phyloP scores from a whole-genome alignment of 768 basidiomycete genomes.

The Mycena filopes region DNA sequence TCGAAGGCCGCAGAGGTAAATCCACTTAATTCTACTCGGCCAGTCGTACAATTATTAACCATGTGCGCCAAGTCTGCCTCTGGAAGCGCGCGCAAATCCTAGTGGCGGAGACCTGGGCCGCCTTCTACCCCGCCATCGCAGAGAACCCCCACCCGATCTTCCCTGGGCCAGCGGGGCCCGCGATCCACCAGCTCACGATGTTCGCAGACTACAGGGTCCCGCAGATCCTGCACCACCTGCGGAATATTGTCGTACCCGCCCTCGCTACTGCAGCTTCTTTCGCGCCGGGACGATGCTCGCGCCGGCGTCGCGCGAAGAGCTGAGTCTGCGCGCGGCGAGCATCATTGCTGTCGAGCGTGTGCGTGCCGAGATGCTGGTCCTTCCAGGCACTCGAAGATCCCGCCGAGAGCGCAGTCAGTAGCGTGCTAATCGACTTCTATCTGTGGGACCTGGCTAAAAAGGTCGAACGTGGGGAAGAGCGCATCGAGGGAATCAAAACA shows the following conservation, averaged over 20 bases:
- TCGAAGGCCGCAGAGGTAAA: conserved; percentile 69
- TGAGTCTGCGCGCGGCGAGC: conserved; percentile 84
- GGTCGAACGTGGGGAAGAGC: conserved; percentile 70
- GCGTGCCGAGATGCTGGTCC: conserved; percentile 60
- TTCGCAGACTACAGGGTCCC: conserved; percentile 95
- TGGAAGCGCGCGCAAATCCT: conserved; percentile 95
- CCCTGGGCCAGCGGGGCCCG: conserved; percentile 63
- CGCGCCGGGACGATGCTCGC: conserved; percentile 54
- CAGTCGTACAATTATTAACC: not conserved
- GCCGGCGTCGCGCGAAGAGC: conserved; percentile 73
- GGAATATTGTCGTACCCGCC: conserved; percentile 79
- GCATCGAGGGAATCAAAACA: conserved; percentile 67
- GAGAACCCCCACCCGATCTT: conserved; percentile 75
- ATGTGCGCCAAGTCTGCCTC: conserved; percentile 65
- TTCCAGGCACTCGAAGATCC: conserved; percentile 35
- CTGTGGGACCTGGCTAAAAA: conserved; percentile 89
- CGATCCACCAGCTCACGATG: conserved; percentile 85
- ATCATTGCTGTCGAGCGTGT: conserved; percentile 83
- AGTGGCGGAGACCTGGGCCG: conserved; percentile 92
- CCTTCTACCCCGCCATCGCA: conserved; percentile 75
- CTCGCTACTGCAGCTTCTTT: conserved; percentile 64
- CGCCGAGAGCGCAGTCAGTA: conserved; percentile 58
- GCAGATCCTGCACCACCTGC: conserved; percentile 88
- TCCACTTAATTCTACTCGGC: not conserved
- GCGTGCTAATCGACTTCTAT: conserved; percentile 91